Evolutionary conservation across 768 basidiomycete species (phyloP), one percentile per base, ranked within the genome.

Genomic region (Fistulinella prunicolor): DNA sequence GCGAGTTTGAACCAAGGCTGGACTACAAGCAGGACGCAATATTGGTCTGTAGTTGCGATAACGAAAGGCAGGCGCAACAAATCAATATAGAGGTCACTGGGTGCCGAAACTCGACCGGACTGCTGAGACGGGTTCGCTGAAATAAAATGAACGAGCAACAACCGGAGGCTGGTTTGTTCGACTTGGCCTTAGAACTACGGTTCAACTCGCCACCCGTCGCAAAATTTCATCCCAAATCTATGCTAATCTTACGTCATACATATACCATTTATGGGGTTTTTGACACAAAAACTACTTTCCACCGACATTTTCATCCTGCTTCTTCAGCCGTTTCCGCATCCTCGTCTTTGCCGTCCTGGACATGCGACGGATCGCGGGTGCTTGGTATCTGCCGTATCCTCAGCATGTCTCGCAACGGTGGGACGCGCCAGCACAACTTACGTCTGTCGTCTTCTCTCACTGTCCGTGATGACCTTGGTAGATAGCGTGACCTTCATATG

Each of bases 401-500:
- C 45, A 66, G 54, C 44, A 36, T 19, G 21, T 9, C 43, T 10
- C 13, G 2, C 42, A 22, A 7, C 9, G 28, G 16, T 14, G 16
- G 2, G 6, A 42, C 9, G 9, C 12, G 2, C n/a, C 13, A 14
- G 29, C 23, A 19, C 32, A 19, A 47, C 38, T 84, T 42, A 81
- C 78, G 20, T 66, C 47, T 51, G 53, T 9, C 48, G 44, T 39
- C 72, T 73, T 9, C 64, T 57, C 19, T 66, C 60, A 7, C 75
- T 58, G 16, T 70, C 65, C 7, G 73, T 70, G 0, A 81, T 62
- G 45, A 77, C 70, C 43, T 56, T 56, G 21, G 70, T 67, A 13
- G 79, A 81, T 0, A 91, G 67, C 0, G 83, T 89, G 48, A 90
- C 69, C 51, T 76, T 81, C 82, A 91, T 85, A 47, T 77, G 86